Evolutionary conservation across 306 rosid genomes (phyloP), one percentile per base, ranked within the genome.

Genomic region (Abrus pulchellus): DNA sequence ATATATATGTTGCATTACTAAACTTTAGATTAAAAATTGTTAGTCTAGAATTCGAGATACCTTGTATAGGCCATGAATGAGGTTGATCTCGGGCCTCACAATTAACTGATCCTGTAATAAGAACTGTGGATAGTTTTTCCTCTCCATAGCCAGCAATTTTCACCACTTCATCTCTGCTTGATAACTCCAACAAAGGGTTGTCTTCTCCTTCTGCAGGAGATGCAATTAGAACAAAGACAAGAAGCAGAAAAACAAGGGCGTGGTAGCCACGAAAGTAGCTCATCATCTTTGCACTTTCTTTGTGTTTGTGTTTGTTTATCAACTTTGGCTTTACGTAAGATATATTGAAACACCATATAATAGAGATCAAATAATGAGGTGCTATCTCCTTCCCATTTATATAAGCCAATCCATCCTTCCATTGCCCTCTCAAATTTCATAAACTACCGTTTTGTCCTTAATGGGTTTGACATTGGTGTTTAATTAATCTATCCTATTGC

Each of bases 131-230:
- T 28, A 95, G 90, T 85, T 86, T 95, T 71, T 93, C 92, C 75
- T 95, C 97, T 68, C 99, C 98, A 85, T 95, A 93, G 43, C 99
- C 99, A 72, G 98, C 98, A 34, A 88, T 79, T 50, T 84, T 79
- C 82, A 85, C 85, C 82, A 87, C 71, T 43, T 95, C 97, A 4
- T 93, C 91, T 80, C 91, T 84, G 88, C 87, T 88, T 43, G 84
- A 74, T 59, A 82, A 65, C 47, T 83, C 90, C 1, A 85, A 68
- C 66, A 86, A 57, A 14, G 77, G 67, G 8, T 74, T 78, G n/a
- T 61, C 34, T 29, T 50, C 55, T 68, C 72, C 80, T 3, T 11
- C 59, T 12, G 9, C 66, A 1, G 57, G 41, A 78, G 62, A 72
- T 61, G 83, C 85, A 52, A 48, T 2, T 56, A 72, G 40, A 11